Conservation (phyloP, 1,284 basidiomycete genomes). For the Acaromyces ingoldii region DNA sequence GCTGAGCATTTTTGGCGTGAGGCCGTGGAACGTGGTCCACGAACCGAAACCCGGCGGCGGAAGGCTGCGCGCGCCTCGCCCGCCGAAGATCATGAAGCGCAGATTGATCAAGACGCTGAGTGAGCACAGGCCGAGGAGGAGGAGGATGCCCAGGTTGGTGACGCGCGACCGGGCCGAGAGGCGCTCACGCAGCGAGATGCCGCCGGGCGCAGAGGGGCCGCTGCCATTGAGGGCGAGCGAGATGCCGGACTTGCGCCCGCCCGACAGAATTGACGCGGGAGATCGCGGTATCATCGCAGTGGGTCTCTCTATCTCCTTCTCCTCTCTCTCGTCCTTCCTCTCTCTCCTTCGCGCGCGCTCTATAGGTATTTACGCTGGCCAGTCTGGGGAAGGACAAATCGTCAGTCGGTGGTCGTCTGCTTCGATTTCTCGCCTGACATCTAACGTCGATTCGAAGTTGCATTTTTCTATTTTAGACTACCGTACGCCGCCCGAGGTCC, state of each 20-base stretch:
- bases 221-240: constrained; percentile 27
- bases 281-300: constrained; percentile 29
- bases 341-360: too few relatives aligned
- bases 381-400: too few relatives aligned
- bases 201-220: constrained; percentile 12
- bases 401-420: too few relatives aligned
- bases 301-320: too few relatives aligned
- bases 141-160: constrained; percentile 48
- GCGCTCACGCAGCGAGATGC: constrained; percentile 26
- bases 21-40: constrained; percentile 29
- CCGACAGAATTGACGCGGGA: constrained; percentile 18
- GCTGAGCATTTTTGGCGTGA: constrained; percentile 23
- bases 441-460: too few relatives aligned
- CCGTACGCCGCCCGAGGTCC: too few relatives aligned
- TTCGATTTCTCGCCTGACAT: too few relatives aligned
- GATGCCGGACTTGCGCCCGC: constrained; percentile 32
- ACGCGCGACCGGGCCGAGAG: constrained; percentile 44
- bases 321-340: too few relatives aligned
- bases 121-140: constrained; percentile 35
- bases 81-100: constrained; percentile 19
- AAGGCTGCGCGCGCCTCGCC: not conserved
- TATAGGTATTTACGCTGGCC: too few relatives aligned
- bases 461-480: too few relatives aligned
- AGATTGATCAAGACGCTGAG: constrained; percentile 44
- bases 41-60: constrained; percentile 14